Conservation (phyloP, 1,284 basidiomycete species). For the Cryptococcus floricola region DNA sequence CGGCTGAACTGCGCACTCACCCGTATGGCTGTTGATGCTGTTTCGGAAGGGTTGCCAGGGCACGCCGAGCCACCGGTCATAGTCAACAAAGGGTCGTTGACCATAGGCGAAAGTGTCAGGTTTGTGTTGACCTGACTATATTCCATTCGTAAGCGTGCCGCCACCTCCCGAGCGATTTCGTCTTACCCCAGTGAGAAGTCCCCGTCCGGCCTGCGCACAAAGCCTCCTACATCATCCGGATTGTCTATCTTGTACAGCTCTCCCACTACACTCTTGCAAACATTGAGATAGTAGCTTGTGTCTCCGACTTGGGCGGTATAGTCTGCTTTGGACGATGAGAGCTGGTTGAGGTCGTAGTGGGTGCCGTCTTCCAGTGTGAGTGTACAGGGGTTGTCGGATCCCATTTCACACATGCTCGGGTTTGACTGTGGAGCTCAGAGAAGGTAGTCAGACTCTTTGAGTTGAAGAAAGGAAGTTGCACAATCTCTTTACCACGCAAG, state of each 20-base stretch:
- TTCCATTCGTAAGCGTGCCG: neutral
- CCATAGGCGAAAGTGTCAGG: conserved; percentile 31
- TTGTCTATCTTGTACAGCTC: conserved; percentile 45
- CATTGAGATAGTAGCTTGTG: conserved; percentile 42
- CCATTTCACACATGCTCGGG: neutral
- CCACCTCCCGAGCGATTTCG: neutral
- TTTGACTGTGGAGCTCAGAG: no score
- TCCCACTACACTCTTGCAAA: conserved; percentile 42
- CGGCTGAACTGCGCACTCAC: conserved; percentile 19
- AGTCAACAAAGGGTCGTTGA: conserved; percentile 39
- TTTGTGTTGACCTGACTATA: conserved; percentile 30
- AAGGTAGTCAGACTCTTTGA: no score
- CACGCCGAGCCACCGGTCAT: conserved; percentile 39
- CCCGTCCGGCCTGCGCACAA: conserved; percentile 28
- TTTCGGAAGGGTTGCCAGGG: conserved; percentile 26
- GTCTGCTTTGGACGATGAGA: conserved; percentile 34
- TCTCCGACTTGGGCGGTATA: conserved; percentile 34
- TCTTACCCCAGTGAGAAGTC: conserved; percentile 45
- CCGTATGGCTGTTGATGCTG: conserved; percentile 39
- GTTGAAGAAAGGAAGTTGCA: no score
- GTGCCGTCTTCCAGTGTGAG: conserved; percentile 44
- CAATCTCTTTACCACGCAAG: no score
- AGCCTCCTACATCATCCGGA: conserved; percentile 39
- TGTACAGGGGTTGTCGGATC: conserved; percentile 28
- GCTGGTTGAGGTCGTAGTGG: conserved; percentile 43